A percentile compares a stretch with the other conserved stretches of the same genome.
Evolutionary conservation across 2,329 filamentous ascomycete genomes (phyloP).

Genomic region (Monilinia fructigena): DNA sequence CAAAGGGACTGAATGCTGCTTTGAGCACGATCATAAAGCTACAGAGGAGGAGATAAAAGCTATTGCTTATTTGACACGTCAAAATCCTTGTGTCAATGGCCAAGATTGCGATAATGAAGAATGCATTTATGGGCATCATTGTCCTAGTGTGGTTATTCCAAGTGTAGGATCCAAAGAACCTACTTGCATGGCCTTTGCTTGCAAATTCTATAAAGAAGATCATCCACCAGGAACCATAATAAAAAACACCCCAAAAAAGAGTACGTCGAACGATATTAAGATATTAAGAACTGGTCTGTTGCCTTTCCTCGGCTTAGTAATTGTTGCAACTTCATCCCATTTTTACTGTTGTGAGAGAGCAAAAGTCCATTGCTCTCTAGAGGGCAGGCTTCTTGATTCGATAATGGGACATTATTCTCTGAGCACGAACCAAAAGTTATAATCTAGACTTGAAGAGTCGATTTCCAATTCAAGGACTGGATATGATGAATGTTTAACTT

Average conservation of each 20-base stretch:
- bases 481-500: not conserved
- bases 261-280: conserved; percentile 25
- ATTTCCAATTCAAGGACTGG: not conserved
- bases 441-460: not conserved
- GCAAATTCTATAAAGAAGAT: conserved; percentile 53
- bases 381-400: not conserved
- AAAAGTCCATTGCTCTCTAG: not conserved
- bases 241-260: conserved; percentile 37
- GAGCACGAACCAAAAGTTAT: not conserved
- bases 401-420: not conserved
- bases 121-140: conserved; percentile 63
- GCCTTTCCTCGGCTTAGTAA: too few species aligned
- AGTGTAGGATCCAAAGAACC: conserved; percentile 42
- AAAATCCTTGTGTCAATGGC: conserved; percentile 57
- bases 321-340: not conserved
- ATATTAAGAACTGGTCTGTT: not conserved
- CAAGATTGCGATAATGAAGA: conserved; percentile 58
- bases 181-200: conserved; percentile 53
- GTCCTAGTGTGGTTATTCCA: conserved; percentile 34
- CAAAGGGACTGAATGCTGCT: conserved; percentile 55
- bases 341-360: not conserved
- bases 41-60: conserved; percentile 55
- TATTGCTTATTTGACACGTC: conserved; percentile 54
- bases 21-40: conserved; percentile 56
- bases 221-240: conserved; percentile 55